Evolutionary conservation across 768 basidiomycete species (phyloP), one percentile per base, ranked within the genome.

Genomic region (Lepiota brunneoincarnata): DNA sequence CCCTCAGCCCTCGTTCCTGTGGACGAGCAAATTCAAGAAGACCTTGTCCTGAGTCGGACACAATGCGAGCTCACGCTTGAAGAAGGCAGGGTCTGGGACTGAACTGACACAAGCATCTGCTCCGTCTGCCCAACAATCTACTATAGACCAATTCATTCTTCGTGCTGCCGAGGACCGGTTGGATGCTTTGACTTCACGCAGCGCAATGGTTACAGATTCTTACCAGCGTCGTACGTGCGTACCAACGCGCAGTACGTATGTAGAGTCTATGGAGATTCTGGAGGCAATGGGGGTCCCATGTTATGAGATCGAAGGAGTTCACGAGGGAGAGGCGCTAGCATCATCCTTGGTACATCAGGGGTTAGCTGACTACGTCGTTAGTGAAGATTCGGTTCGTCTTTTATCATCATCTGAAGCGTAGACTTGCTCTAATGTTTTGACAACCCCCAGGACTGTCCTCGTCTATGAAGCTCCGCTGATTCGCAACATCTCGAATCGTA

Each of bases 241-340:
- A 3, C 91, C 93, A 0, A 84, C 84, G 0, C 46, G 69, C 10
- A 70, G 74, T 24, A 91, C 88, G 2, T 94, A 92, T 61, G 69
- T 74, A 0, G 85, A 94, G 63, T 81, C 82, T 58, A 84, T 78
- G 63, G 79, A 81, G 48, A 80, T 95, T 20, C 61, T 96, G 6
- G 61, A 66, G 20, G 85, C 88, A 0, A 89, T 95, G 87, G 93
- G 93, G n/a, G 76, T 94, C 2, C 86, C 87, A 0, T 88, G 85
- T 61, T 66, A 95, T 26, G 81, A 89, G 15, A 72, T 86, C 7
- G 72, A 74, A 0, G 86, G 85, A 0, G 80, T 86, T 0, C 84
- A 79, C 53, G 94, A 97, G 65, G 94, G 88, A 1, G 94, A 97
- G 68, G 92, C 89, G 0, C 69, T 96, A 31, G 93, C 93, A 0